Conservation (phyloP, 2,329 filamentous ascomycete genomes). For the Paradendryphiella salina region DNA sequence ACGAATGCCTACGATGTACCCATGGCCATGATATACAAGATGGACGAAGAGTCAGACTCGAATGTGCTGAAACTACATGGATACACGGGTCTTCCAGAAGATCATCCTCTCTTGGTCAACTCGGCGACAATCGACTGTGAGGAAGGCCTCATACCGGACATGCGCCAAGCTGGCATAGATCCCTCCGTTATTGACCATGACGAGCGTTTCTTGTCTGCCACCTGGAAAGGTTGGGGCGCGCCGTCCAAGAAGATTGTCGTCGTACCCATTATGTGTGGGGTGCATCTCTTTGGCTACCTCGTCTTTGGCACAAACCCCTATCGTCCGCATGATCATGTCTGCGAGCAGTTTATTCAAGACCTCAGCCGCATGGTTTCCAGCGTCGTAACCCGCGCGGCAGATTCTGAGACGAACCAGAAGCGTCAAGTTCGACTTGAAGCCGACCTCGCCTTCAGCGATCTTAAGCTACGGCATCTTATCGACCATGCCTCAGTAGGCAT, state of each 20-base stretch:
- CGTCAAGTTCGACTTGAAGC: conserved; percentile 40
- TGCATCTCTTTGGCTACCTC: conserved; percentile 34
- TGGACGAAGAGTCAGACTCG: conserved; percentile 16
- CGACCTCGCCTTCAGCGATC: conserved; percentile 42
- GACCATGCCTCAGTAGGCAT: conserved; percentile 44
- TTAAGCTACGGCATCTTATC: conserved; percentile 42
- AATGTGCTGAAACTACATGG: conserved; percentile 29
- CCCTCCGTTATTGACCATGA: conserved; percentile 32
- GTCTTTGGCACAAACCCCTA: conserved; percentile 45
- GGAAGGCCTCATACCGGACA: conserved; percentile 36
- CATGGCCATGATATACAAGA: conserved; percentile 37
- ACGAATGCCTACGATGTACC: conserved; percentile 37
- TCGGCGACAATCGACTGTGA: conserved; percentile 26
- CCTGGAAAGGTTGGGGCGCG: conserved; percentile 36
- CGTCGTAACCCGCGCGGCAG: conserved; percentile 31
- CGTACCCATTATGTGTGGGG: conserved; percentile 30
- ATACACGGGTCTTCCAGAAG: conserved; percentile 33
- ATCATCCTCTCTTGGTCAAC: conserved; percentile 33
- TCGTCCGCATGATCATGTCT: conserved; percentile 37
- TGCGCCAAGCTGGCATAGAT: conserved; percentile 31
- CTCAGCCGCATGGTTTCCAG: conserved; percentile 40
- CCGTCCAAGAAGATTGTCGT: conserved; percentile 35
- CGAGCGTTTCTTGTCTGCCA: conserved; percentile 33
- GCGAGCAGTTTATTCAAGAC: conserved; percentile 40
- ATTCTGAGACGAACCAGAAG: conserved; percentile 24